Evolutionary conservation across 345 rosid genomes (phyloP), one percentile per base, ranked within the genome.

Genomic region (Camelina hispida): DNA sequence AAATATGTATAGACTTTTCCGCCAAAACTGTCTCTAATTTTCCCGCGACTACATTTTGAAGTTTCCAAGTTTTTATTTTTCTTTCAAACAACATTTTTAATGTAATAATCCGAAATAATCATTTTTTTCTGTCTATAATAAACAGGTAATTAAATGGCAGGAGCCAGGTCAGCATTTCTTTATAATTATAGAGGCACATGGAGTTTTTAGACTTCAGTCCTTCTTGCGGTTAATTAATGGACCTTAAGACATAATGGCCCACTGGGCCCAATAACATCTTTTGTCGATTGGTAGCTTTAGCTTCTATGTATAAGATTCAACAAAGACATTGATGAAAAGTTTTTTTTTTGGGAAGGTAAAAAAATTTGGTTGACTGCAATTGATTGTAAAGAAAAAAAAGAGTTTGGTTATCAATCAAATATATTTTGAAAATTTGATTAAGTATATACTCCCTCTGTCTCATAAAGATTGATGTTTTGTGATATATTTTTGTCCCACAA

Each of bases 41-140:
- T 38, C 78, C 67, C 78, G 73, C 68, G 12, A 66, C 3, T 10
- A 20, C 20, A 14, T 58, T 66, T 50, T 15, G 11, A 20, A 54
- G 56, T 30, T 28, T 28, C 30, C 30, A 43, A 62, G 28, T 16
- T 40, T 62, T 38, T 2, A n/a, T n/a, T 12, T 42, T 72, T 16
- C 47, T 6, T 34, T 34, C 37, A 7, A 8, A 34, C 1, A 34
- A 2, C 37, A 34, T 34, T 6, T 34, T 34, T 34, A 1, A 6
- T 22, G 43, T 53, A 7, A 15, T 18, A 50, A 61, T 37, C 13
- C 17, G 32, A 60, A 25, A 71, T 18, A 15, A 30, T 37, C 12
- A 30, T 6, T 16, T 12, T 42, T 12, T 10, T 11, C 13, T 15
- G 9, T 5, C 20, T n/a, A 2, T 57, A 57, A 3, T 9, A 25